Percentiles rank a stretch among this genome's conserved stretches.
phyloP scores from a whole-genome alignment of 306 rosid species.

The Malus domestica region ASM211411v1 NC_041790.1:36577001-36577500 shows the following conservation, averaged over 20 bases:
- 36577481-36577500: background rate
- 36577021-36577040: conserved; percentile 1
- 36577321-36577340: background rate
- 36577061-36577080: conserved; percentile 78
- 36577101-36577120: background rate
- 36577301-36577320: background rate
- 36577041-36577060: conserved; percentile 19
- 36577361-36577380: background rate
- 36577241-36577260: background rate
- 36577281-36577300: background rate
- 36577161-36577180: background rate
- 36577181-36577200: background rate
- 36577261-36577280: background rate
- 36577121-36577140: background rate
- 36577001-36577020: background rate
- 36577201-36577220: too few relatives aligned
- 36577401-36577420: too few relatives aligned
- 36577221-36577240: background rate
- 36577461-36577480: too few relatives aligned
- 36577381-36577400: background rate
- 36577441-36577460: too few relatives aligned
- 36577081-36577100: conserved; percentile 22
- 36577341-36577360: background rate
- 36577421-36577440: too few relatives aligned
- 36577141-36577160: background rate